Conservation (phyloP, 169 alveolate species). For the Condylostoma magnum region DNA sequence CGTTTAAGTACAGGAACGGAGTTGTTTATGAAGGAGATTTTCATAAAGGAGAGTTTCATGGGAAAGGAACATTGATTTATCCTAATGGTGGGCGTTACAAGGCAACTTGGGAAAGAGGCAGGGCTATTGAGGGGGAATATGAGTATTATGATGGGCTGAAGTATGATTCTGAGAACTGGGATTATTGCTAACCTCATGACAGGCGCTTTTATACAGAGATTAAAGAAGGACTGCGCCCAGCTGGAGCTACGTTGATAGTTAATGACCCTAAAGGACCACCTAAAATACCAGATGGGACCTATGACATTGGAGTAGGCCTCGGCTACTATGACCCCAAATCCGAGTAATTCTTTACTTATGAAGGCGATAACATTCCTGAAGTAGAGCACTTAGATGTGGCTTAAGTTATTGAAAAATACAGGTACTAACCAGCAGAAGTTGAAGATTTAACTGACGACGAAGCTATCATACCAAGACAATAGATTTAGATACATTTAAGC, state of each 20-base stretch:
- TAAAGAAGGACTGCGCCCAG: constrained; percentile 63
- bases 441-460: constrained; percentile 31
- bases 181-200: constrained; percentile 63
- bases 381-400: constrained; percentile 40
- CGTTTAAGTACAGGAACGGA: constrained; percentile 70
- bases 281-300: constrained; percentile 69
- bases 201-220: constrained; percentile 69
- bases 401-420: constrained; percentile 40
- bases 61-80: constrained; percentile 75
- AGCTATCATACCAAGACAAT: constrained; percentile 24
- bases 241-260: constrained; percentile 55
- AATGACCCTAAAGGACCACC: constrained; percentile 63
- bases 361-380: constrained; percentile 30
- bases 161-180: constrained; percentile 60
- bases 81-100: constrained; percentile 78
- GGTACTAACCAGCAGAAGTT: constrained; percentile 42
- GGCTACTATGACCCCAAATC: constrained; percentile 61
- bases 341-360: constrained; percentile 33
- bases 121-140: constrained; percentile 69
- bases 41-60: constrained; percentile 81
- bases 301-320: constrained; percentile 76
- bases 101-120: constrained; percentile 86
- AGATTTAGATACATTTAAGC: too few relatives aligned
- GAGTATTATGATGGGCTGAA: constrained; percentile 68
- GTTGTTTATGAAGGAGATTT: constrained; percentile 82